These are phyloP conservation scores for Schrenkiella parvula DNA, from an alignment of 345 rosid genomes.

Conservation along the genomic window DNA sequence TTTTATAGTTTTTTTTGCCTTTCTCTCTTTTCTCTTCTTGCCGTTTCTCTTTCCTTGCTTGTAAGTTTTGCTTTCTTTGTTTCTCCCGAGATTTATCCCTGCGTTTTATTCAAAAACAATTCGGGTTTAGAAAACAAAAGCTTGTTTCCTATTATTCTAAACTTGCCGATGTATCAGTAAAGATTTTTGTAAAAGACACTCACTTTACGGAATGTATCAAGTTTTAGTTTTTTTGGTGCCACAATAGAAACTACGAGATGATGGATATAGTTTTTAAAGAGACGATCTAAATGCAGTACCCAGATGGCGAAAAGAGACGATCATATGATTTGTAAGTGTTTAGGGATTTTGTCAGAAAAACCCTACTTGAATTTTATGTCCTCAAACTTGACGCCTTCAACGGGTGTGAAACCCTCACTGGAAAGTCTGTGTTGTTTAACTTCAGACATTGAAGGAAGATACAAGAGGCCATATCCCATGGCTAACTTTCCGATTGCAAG, in stretches of 20 bases:
- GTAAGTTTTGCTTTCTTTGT: conserved; percentile 69
- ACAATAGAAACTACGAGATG: too few relatives aligned
- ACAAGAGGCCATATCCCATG: conserved; percentile 88
- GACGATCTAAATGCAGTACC: too few relatives aligned
- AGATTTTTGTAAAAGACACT: background rate
- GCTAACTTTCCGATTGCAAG: conserved; percentile 89
- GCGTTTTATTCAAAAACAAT: conserved; percentile 14
- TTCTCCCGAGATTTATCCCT: conserved; percentile 90
- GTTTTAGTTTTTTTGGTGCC: too few relatives aligned
- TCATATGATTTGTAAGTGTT: background rate
- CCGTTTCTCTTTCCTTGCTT: conserved; percentile 50
- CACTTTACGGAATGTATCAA: too few relatives aligned
- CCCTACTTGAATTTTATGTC: conserved; percentile 73
- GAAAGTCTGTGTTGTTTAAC: conserved; percentile 77
- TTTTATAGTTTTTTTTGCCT: conserved; percentile 37
- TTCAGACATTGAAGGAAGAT: conserved; percentile 86
- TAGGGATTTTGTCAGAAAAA: background rate
- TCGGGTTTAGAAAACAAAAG: background rate
- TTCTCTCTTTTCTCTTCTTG: conserved; percentile 44
- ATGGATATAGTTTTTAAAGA: too few relatives aligned
- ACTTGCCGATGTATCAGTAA: background rate
- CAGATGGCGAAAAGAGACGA: background rate
- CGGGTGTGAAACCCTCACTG: conserved; percentile 61
- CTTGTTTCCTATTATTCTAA: conserved; percentile 1
- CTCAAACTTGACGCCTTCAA: conserved; percentile 53